Percentiles rank a stretch among this genome's conserved stretches.
These are phyloP conservation scores for Aspergillus nanangensis DNA, from an alignment of 495 filamentous ascomycete species.

Conservation along the genomic window DNA sequence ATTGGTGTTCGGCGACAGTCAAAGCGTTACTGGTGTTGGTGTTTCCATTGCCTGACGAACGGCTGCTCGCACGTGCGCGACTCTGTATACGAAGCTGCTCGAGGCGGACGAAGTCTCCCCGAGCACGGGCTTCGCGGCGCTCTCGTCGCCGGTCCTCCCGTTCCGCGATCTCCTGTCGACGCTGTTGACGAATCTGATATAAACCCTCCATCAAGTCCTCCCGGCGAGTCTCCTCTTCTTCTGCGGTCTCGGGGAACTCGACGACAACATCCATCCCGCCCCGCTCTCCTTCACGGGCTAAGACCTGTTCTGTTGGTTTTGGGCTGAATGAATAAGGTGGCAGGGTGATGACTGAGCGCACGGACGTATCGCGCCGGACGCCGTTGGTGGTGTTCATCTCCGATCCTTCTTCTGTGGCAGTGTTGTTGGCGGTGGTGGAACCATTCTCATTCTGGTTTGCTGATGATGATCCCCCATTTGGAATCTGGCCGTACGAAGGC, in stretches of 20 bases:
- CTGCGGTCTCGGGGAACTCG: conserved; percentile 69
- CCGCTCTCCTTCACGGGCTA: conserved; percentile 87
- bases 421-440: conserved; percentile 20
- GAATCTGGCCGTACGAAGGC: conserved; percentile 35
- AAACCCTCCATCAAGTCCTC: conserved; percentile 90
- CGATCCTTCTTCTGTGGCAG: conserved; percentile 11
- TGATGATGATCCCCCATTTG: conserved; percentile 15
- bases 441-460: conserved; percentile 19
- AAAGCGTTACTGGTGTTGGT: conserved; percentile 23
- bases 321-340: conserved; percentile 72
- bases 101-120: conserved; percentile 61
- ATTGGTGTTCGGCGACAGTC: conserved; percentile 60
- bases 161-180: conserved; percentile 70
- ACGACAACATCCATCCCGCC: conserved; percentile 89
- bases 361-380: conserved; percentile 77
- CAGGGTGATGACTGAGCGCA: conserved; percentile 89
- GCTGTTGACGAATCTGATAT: conserved; percentile 81
- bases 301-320: conserved; percentile 72
- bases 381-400: conserved; percentile 32
- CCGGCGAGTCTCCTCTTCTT: conserved; percentile 74
- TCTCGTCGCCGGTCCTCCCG: conserved; percentile 67
- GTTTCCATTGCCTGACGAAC: conserved; percentile 26
- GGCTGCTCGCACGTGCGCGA: conserved; percentile 21
- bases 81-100: conserved; percentile 51
- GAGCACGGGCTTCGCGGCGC: conserved; percentile 62